These are phyloP conservation scores for Cymbidium sinense DNA, from an alignment of 106 monocot genomes.

Conservation along the genomic window DNA sequence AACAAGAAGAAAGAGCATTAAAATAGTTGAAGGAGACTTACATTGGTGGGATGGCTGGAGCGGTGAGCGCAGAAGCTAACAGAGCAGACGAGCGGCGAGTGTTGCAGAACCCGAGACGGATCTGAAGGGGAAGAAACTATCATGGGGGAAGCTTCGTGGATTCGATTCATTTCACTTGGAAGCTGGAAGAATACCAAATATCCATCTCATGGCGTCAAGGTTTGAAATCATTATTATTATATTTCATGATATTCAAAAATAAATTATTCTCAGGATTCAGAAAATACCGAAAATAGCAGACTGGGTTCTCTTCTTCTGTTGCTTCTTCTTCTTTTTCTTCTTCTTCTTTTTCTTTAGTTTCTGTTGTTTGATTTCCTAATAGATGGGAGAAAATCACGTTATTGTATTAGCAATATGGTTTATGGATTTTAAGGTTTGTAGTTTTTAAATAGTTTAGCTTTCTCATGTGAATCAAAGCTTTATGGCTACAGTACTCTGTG, in stretches of 20 bases:
- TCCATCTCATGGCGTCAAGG: neutral
- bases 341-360: no score
- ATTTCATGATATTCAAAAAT: neutral
- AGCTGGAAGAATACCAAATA: slow-evolving; percentile 1
- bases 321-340: no score
- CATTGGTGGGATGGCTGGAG: neutral
- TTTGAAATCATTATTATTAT: neutral
- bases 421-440: no score
- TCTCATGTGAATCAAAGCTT: no score
- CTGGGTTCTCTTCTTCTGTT: no score
- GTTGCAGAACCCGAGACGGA: neutral
- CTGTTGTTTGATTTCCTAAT: no score
- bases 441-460: no score
- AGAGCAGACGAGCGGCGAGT: neutral
- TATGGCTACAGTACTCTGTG: no score
- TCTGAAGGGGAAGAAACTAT: neutral
- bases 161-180: neutral
- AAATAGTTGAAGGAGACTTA: neutral
- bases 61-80: neutral
- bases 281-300: no score
- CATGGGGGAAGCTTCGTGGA: slow-evolving; percentile 4
- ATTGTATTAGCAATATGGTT: no score
- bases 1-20: neutral
- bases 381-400: no score
- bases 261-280: neutral